phyloP scores from a whole-genome alignment of 225 moss, liverwort and hornwort genomes.

The Sphagnum contortum region DNA sequence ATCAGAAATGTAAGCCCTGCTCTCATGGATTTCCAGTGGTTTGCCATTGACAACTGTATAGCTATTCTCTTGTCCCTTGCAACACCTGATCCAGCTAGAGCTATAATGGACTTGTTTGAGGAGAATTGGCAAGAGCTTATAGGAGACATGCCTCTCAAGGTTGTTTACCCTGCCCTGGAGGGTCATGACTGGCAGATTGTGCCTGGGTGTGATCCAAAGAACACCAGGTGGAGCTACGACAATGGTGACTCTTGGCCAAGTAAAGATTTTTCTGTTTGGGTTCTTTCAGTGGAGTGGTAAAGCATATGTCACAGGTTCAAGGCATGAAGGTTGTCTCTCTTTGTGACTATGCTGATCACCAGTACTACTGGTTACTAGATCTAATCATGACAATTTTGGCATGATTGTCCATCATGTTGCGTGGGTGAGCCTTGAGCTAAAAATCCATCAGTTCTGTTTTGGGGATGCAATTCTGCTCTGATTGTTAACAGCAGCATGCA shows the following conservation, averaged over 20 bases:
- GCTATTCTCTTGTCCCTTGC: slow-evolving; percentile 42
- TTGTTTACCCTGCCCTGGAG: slow-evolving; percentile 38
- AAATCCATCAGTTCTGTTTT: too few relatives aligned
- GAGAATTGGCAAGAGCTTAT: slow-evolving; percentile 42
- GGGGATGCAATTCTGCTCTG: slow-evolving; percentile 33
- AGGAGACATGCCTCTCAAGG: slow-evolving; percentile 52
- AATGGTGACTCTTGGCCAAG: slow-evolving; percentile 54
- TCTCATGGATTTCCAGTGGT: slow-evolving; percentile 47
- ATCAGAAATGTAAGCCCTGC: slow-evolving; percentile 48
- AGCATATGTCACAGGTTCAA: too few relatives aligned
- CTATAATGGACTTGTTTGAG: slow-evolving; percentile 44
- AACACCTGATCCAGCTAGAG: slow-evolving; percentile 33
- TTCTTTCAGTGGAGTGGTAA: too few relatives aligned
- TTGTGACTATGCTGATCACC: too few relatives aligned
- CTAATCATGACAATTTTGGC: too few relatives aligned
- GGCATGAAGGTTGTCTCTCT: too few relatives aligned
- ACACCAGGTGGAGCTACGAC: slow-evolving; percentile 50
- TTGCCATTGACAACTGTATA: slow-evolving; percentile 39
- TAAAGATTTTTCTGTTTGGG: slow-evolving; percentile 4
- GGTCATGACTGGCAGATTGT: slow-evolving; percentile 45
- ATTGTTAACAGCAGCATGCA: slow-evolving; percentile 51
- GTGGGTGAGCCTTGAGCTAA: too few relatives aligned
- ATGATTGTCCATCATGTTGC: too few relatives aligned
- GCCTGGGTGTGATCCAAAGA: slow-evolving; percentile 47
- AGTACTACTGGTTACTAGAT: too few relatives aligned